phyloP scores from a whole-genome alignment of 2,329 filamentous ascomycete genomes.

The Dryadomyces sulphureus region DNA sequence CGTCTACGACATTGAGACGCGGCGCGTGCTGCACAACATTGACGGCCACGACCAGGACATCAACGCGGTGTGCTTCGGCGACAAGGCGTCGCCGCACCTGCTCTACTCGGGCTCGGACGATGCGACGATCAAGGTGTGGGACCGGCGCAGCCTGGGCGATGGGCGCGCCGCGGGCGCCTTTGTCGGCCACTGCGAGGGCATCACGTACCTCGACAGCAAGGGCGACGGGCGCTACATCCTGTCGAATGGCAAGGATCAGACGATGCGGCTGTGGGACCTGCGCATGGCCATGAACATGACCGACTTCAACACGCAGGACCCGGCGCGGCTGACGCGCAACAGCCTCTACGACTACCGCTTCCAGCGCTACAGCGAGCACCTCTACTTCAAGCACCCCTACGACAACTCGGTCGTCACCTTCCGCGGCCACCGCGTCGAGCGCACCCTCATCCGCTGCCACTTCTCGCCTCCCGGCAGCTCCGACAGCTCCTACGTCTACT shows the following conservation, averaged over 20 bases:
- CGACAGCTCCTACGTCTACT: constrained; percentile 85
- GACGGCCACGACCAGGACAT: constrained; percentile 76
- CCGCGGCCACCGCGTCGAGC: constrained; percentile 74
- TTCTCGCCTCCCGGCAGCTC: constrained; percentile 81
- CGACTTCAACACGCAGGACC: constrained; percentile 40
- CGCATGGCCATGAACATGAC: constrained; percentile 72
- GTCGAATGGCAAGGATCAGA: constrained; percentile 91
- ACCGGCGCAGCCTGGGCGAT: constrained; percentile 81
- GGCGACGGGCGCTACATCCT: constrained; percentile 69
- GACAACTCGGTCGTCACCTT: constrained; percentile 93
- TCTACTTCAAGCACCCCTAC: constrained; percentile 59
- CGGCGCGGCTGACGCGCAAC: constrained; percentile 37
- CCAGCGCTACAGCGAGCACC: constrained; percentile 46
- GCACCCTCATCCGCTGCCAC: constrained; percentile 86
- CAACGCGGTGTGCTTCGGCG: constrained; percentile 92
- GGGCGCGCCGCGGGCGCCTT: constrained; percentile 54
- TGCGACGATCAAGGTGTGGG: constrained; percentile 89
- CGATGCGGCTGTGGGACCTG: constrained; percentile 93
- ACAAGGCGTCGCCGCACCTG: constrained; percentile 77
- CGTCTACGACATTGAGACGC: constrained; percentile 82
- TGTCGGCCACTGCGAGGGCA: constrained; percentile 49
- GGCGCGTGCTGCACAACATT: constrained; percentile 58
- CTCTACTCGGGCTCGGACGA: constrained; percentile 95
- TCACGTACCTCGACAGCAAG: constrained; percentile 57
- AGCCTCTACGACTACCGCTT: constrained; percentile 74